Base-by-base conservation (phyloP, 192 early-diverging fungal genomes). In the Coemansia sp. region DNA sequence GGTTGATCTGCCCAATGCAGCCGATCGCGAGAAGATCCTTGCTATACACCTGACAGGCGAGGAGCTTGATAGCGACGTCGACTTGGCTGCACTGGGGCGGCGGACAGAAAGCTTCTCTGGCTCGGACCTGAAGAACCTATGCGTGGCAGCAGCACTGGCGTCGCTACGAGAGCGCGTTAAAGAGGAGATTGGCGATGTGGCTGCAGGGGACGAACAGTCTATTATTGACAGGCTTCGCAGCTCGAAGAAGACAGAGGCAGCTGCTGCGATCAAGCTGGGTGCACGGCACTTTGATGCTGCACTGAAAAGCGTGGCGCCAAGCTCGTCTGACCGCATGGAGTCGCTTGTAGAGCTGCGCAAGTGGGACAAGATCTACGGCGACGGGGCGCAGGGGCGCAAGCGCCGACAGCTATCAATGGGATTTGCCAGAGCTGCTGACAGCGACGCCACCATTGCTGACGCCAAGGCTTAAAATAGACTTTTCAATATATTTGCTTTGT, bases 101-200 rank as follows among this genome's bases (percentile, higher is more conserved):
- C 78, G 74, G 22, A 91, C 92, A 1, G 68, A 82, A n/a, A 81
- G 84, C 40, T 98, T 89, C 65, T 95, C 93, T 19, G 96, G 96
- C 11, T 93, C 90, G 23, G 96, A 98, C 69, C 70, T 98, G 53
- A 96, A 95, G 73, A 98, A 97, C 64, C 59, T 98, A 51, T 93
- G 91, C 63, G 86, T 98, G 24, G 84, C 93, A 19, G 91, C 96
- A 0, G 94, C 89, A 0, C 71, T 88, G 25, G 78, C 74, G 2
- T 78, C 83, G 7, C 79, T 89, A 27, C 84, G 85, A 48, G 87
- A 89, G 62, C 52, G 79, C 47, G 71, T 87, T 27, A 77, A 79
- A 19, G 64, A 77, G 7, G 82, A 85, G 46, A 63, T 74, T 14
- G 54, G 56, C 5, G 58, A 44, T 25, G 38, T 12, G 4, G 39